Evolutionary conservation across 331 rosid genomes (phyloP).

Genomic region (Pyracantha coccinea): DNA sequence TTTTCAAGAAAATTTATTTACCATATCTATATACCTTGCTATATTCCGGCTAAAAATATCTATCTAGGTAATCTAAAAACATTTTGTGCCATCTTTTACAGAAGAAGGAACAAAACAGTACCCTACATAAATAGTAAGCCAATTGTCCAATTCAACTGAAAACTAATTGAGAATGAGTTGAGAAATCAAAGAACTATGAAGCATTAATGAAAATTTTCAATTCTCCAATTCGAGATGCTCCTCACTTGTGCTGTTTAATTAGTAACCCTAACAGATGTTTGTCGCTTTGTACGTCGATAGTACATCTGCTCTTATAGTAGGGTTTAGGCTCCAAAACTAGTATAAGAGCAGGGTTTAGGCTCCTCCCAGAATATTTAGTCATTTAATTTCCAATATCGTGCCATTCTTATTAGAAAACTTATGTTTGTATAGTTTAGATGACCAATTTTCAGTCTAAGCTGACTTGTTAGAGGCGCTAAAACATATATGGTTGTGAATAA

Average conservation of each 20-base stretch:
- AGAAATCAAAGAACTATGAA: too few relatives aligned
- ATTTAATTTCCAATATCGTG: background rate
- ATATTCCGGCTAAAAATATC: background rate
- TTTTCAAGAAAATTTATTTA: background rate
- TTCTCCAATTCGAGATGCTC: too few relatives aligned
- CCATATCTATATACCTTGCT: background rate
- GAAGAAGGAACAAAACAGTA: too few relatives aligned
- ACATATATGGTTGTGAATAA: background rate
- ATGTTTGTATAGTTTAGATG: background rate
- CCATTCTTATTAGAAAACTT: background rate
- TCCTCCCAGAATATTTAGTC: background rate
- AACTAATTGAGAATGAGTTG: too few relatives aligned
- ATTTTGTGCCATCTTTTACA: background rate
- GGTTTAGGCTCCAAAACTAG: background rate
- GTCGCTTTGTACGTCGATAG: background rate
- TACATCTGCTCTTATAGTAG: background rate
- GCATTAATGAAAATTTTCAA: too few relatives aligned
- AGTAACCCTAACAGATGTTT: too few relatives aligned
- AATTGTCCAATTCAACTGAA: too few relatives aligned
- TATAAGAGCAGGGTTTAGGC: background rate
- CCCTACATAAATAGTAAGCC: too few relatives aligned
- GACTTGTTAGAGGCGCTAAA: background rate
- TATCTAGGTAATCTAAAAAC: background rate
- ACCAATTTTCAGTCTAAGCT: background rate
- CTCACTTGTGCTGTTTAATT: too few relatives aligned